phyloP scores from a whole-genome alignment of 2,329 filamentous ascomycete genomes.

The Fusarium oligoseptatum region DNA sequence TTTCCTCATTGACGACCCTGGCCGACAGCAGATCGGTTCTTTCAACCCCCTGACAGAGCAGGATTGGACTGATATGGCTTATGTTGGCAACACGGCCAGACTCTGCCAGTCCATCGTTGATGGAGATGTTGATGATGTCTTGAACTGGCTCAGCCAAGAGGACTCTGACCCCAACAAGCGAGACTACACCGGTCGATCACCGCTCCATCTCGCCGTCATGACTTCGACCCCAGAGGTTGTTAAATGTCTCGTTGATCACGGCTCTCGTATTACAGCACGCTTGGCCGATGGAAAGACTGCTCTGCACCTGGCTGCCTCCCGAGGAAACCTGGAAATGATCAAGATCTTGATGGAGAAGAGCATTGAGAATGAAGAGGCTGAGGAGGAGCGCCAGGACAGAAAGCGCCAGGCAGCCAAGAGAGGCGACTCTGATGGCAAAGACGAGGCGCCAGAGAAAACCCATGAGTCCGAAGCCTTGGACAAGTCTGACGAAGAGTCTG shows the following conservation, averaged over 20 bases:
- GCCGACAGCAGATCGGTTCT: conserved; percentile 76
- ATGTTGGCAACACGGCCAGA: conserved; percentile 81
- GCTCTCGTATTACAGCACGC: conserved; percentile 79
- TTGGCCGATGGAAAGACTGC: conserved; percentile 85
- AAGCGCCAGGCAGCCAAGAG: conserved; percentile 55
- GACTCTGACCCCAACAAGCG: conserved; percentile 78
- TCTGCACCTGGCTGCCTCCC: conserved; percentile 82
- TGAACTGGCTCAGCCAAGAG: conserved; percentile 77
- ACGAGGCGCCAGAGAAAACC: conserved; percentile 2
- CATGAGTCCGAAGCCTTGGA: conserved; percentile 31
- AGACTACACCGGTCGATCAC: conserved; percentile 83
- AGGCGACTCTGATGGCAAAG: conserved; percentile 8
- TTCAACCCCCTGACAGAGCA: conserved; percentile 86
- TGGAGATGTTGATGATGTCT: conserved; percentile 76
- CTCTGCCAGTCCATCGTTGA: conserved; percentile 88
- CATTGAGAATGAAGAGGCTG: conserved; percentile 77
- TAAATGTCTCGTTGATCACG: conserved; percentile 76
- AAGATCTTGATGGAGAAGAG: conserved; percentile 80
- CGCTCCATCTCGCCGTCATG: conserved; percentile 81
- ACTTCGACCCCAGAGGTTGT: conserved; percentile 79
- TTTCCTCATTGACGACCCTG: conserved; percentile 86
- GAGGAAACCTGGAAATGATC: conserved; percentile 77
- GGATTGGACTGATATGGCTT: conserved; percentile 94
- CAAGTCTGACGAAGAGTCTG: conserved; percentile 54
- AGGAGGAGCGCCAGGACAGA: conserved; percentile 69